phyloP scores from a whole-genome alignment of 73 alveolate genomes.

The Paramecium caudatum region DNA sequence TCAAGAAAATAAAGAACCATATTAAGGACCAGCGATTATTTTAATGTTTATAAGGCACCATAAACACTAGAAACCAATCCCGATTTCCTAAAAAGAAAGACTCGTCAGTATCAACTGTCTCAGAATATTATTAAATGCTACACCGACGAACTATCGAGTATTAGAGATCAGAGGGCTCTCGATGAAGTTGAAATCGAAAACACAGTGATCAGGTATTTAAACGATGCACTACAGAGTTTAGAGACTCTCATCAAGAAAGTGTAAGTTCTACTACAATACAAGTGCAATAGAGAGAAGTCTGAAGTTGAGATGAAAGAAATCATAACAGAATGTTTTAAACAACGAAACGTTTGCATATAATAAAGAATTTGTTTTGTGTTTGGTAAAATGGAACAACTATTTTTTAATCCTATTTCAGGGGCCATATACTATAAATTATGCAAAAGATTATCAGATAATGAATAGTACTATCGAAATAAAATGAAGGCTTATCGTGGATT shows the following conservation, averaged over 20 bases:
- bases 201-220: neutral
- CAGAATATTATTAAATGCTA: neutral
- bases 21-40: neutral
- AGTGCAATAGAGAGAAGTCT: conserved; percentile 8
- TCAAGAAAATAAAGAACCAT: neutral
- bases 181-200: neutral
- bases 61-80: conserved; percentile 9
- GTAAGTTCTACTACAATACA: neutral
- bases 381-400: conserved; percentile 53
- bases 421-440: conserved; percentile 41
- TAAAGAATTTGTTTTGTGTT: conserved; percentile 44
- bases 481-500: conserved; percentile 65
- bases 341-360: neutral
- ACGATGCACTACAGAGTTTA: conserved; percentile 15
- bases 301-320: conserved; percentile 34
- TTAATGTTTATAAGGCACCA: conserved; percentile 35
- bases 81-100: neutral
- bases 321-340: conserved; percentile 18
- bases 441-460: conserved; percentile 40
- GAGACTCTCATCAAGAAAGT: neutral
- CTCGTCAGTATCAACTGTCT: neutral
- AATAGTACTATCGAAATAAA: neutral
- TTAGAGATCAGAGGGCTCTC: conserved; percentile 3
- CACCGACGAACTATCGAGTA: neutral
- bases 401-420: conserved; percentile 37